Evolutionary conservation across 306 rosid genomes (phyloP).

Genomic region (Calophaca sinica): DNA sequence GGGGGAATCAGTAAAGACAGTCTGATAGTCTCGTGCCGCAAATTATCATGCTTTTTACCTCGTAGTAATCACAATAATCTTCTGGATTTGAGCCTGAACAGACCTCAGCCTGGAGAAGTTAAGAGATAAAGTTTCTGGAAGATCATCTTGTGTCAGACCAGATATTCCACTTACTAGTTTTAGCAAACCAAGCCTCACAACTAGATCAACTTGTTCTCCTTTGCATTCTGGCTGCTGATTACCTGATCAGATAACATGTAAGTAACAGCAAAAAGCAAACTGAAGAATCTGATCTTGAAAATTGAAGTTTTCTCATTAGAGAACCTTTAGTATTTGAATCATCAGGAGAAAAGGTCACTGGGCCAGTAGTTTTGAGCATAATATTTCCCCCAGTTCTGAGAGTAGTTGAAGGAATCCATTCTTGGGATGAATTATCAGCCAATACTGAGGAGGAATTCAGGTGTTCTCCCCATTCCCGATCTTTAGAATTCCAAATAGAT

Average conservation of each 20-base stretch:
- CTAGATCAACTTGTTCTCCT: constrained; percentile 79
- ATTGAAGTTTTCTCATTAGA: background rate
- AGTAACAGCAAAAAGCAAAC: constrained; percentile 2
- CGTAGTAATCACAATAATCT: constrained; percentile 73
- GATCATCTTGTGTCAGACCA: constrained; percentile 68
- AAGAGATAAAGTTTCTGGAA: constrained; percentile 79
- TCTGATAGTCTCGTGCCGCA: background rate
- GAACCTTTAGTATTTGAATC: constrained; percentile 56
- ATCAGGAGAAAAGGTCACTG: constrained; percentile 42
- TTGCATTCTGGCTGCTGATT: constrained; percentile 73
- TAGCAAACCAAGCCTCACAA: constrained; percentile 82
- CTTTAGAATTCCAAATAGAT: constrained; percentile 65
- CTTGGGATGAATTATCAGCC: constrained; percentile 58
- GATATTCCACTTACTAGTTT: constrained; percentile 68
- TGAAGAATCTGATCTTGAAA: constrained; percentile 10
- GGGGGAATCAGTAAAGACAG: background rate
- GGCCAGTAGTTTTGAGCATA: constrained; percentile 54
- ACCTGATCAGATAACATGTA: constrained; percentile 49
- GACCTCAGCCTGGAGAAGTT: constrained; percentile 82
- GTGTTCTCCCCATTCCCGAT: constrained; percentile 90
- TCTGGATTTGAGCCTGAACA: constrained; percentile 88
- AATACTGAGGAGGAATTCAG: constrained; percentile 50
- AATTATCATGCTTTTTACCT: constrained; percentile 59
- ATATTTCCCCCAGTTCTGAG: constrained; percentile 83
- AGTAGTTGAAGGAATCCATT: constrained; percentile 73